Percentiles rank a stretch among this genome's conserved stretches.
These are phyloP conservation scores for Serendipita sp. DNA, from an alignment of 768 basidiomycete genomes.

Conservation along the genomic window DNA sequence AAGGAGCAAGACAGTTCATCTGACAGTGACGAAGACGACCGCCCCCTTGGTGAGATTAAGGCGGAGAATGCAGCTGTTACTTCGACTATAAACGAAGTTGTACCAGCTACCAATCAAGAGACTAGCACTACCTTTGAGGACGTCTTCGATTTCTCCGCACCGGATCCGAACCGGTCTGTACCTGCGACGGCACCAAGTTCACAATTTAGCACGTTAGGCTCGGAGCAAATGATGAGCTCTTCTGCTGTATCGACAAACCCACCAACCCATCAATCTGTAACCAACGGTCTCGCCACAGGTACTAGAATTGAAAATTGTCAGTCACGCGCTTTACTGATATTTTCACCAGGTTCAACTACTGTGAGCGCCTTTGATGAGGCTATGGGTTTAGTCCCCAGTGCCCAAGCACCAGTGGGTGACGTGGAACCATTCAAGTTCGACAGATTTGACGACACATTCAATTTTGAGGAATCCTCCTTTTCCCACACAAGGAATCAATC, in stretches of 20 bases:
- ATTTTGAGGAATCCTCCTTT: constrained; percentile 28
- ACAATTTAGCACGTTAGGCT: constrained; percentile 12
- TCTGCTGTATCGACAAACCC: constrained; percentile 14
- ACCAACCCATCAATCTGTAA: constrained; percentile 11
- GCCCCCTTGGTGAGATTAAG: constrained; percentile 17
- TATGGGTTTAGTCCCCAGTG: constrained; percentile 35
- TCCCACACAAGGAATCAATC: constrained; percentile 11
- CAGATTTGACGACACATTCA: constrained; percentile 50
- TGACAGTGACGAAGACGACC: constrained; percentile 34
- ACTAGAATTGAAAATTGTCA: background rate
- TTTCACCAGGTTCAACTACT: constrained; percentile 11
- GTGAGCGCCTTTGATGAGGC: constrained; percentile 62
- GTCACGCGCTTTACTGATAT: background rate
- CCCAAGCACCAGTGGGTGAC: constrained; percentile 18
- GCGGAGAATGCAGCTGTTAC: constrained; percentile 11
- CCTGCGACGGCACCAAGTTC: constrained; percentile 16
- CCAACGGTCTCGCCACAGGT: constrained; percentile 12
- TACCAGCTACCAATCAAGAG: constrained; percentile 2
- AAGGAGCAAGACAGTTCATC: constrained; percentile 30
- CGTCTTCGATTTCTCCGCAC: constrained; percentile 28
- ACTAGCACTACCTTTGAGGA: constrained; percentile 34
- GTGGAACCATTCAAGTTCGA: constrained; percentile 42
- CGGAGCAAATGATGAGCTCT: constrained; percentile 16
- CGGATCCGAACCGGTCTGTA: constrained; percentile 11
- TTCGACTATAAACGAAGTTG: constrained; percentile 1